Conservation (phyloP, 768 basidiomycete species). For the Rhodotorula babjevae region DNA sequence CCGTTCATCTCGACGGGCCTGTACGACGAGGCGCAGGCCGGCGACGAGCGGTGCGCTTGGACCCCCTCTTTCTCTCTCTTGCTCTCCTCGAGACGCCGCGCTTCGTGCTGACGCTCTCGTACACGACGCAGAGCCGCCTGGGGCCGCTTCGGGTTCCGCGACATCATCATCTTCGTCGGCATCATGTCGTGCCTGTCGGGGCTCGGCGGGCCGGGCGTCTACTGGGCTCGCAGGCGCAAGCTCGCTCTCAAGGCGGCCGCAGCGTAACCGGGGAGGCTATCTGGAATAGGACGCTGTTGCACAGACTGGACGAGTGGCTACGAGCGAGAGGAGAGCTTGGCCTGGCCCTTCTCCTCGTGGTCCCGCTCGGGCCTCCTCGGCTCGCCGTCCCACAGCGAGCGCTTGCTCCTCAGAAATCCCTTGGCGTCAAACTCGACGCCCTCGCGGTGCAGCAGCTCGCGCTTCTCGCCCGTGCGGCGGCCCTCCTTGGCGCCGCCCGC, state of each 20-base stretch:
- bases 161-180: conserved; percentile 28
- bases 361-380: too few relatives aligned
- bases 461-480: conserved; percentile 46
- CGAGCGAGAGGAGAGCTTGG: not conserved
- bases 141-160: conserved; percentile 17
- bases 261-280: too few relatives aligned
- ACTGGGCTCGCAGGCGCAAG: not conserved
- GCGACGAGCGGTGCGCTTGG: not conserved
- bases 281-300: too few relatives aligned
- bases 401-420: conserved; percentile 49
- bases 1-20: conserved; percentile 17
- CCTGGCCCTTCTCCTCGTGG: too few relatives aligned
- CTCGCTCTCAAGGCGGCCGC: not conserved
- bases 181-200: not conserved
- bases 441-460: conserved; percentile 55
- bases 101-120: too few relatives aligned
- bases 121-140: not conserved
- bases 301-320: not conserved
- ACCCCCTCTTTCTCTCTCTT: not conserved
- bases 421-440: conserved; percentile 55
- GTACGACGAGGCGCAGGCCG: conserved; percentile 2
- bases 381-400: conserved; percentile 26
- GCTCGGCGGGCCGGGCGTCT: conserved; percentile 8
- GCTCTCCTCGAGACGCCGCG: too few relatives aligned
- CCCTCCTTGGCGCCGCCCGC: not conserved